These are phyloP conservation scores for Aureoboletus auriporus DNA, from an alignment of 768 basidiomycete species.

Conservation along the genomic window DNA sequence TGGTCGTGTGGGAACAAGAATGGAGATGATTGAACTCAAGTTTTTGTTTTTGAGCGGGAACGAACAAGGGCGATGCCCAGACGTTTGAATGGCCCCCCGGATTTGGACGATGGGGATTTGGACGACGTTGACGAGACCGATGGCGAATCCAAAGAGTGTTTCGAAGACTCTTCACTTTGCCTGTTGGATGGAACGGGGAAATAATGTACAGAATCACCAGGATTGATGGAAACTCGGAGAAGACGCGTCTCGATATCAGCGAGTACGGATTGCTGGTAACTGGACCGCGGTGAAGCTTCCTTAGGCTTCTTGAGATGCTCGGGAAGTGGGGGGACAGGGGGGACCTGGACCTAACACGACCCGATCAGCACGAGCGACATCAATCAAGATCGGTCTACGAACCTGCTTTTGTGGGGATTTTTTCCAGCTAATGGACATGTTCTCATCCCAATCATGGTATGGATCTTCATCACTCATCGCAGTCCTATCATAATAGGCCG, in stretches of 20 bases:
- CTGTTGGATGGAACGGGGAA: conserved; percentile 32
- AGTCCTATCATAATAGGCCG: conserved; percentile 27
- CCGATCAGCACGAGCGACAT: conserved; percentile 1
- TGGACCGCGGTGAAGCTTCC: conserved; percentile 18
- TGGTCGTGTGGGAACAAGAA: conserved; percentile 5
- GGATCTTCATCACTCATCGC: conserved; percentile 34
- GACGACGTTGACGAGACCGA: conserved; percentile 24
- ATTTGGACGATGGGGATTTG: conserved; percentile 19
- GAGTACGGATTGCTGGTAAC: conserved; percentile 28
- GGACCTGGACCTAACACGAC: conserved; percentile 20
- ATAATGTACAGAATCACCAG: conserved; percentile 30
- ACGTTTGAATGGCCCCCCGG: conserved; percentile 17
- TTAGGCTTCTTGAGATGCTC: conserved; percentile 19
- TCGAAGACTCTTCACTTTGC: conserved; percentile 24
- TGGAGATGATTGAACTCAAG: conserved; percentile 5
- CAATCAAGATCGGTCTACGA: conserved; percentile 3
- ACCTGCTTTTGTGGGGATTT: conserved; percentile 16
- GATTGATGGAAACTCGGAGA: conserved; percentile 24
- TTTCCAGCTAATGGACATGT: conserved; percentile 25
- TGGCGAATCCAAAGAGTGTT: conserved; percentile 27
- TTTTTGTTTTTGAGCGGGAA: conserved; percentile 20
- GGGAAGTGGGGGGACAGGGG: conserved; percentile 26
- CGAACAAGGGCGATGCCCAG: conserved; percentile 18
- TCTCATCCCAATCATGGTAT: conserved; percentile 34
- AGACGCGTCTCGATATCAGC: conserved; percentile 29